Evolutionary conservation across 2,329 filamentous ascomycete genomes (phyloP), one percentile per base, ranked within the genome.

Genomic region (Cercospora citrullina): DNA sequence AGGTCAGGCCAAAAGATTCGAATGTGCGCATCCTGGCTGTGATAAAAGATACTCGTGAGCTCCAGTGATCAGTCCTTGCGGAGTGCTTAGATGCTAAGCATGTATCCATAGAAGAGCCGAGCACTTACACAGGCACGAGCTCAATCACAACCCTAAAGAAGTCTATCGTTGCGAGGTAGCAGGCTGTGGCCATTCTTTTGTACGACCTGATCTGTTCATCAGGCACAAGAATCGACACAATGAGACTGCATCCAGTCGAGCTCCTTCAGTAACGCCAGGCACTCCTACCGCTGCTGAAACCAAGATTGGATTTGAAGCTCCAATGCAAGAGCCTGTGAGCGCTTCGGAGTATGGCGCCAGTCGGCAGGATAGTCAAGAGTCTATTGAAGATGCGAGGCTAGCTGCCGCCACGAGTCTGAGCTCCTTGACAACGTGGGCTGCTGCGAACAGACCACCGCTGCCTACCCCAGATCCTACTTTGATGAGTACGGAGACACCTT

Each of bases 111-210:
- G 69, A 23, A 88, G 94, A 78, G 94, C 93, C 5, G 94, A 97
- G 80, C 94, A 97, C 82, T 83, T 97, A 82, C 96, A 97, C 81
- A 89, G 94, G 45, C 94, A 97, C 80, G 93, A 97, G 81, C 82
- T 97, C 72, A 97, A 97, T 78, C 94, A 97, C 81, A 90, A 91
- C 66, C 94, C 94, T 14, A 97, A 96, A 80, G 91, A 95, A 77
- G 94, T 96, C 61, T 97, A 94, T 78, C 88, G 88, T 77, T 97
- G 94, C 83, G 91, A 94, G 75, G 95, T 92, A 74, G 91, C 91
- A 31, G 92, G 94, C 76, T 97, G 94, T 80, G 88, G 89, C 68
- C 90, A 93, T 63, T 91, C 91, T n/a, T 98, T 97, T 81, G 94
- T 97, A 66, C 89, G 94, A 71, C 91, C 94, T 72, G 94, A 98